These are phyloP conservation scores for Acanthamoeba healyi DNA, from an alignment of 208 protist genomes.

Conservation along the genomic window DNA sequence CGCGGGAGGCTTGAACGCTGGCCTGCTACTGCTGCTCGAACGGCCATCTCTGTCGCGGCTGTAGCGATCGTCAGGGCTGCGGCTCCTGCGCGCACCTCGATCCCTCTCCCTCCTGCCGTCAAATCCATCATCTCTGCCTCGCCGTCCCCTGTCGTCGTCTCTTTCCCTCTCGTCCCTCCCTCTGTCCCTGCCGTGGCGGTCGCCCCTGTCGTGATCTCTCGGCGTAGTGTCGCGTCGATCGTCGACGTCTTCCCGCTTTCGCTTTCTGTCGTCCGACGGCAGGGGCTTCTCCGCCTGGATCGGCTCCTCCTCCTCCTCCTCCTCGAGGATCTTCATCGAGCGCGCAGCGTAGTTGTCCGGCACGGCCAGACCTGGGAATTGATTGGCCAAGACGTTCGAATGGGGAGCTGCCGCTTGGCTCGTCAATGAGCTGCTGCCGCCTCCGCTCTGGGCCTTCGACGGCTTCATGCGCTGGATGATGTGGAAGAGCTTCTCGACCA, in stretches of 20 bases:
- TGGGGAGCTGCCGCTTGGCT: neutral
- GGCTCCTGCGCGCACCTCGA: neutral
- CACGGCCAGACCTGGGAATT: constrained; percentile 84
- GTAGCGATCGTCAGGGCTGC: constrained; percentile 52
- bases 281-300: too few relatives aligned
- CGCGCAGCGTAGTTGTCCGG: constrained; percentile 66
- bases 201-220: neutral
- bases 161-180: neutral
- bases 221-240: neutral
- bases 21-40: too few relatives aligned
- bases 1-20: neutral
- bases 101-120: constrained; percentile 74
- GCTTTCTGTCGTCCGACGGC: constrained; percentile 4
- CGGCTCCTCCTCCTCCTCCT: constrained; percentile 3
- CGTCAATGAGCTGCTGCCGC: neutral
- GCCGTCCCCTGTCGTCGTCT: constrained; percentile 14
- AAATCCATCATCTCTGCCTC: constrained; percentile 56
- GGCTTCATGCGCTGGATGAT: constrained; percentile 89
- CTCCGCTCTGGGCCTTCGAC: constrained; percentile 74
- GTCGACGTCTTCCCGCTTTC: neutral
- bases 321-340: constrained; percentile 32
- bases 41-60: neutral
- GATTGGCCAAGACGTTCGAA: neutral
- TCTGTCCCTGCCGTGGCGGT: neutral
- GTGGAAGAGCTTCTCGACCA: constrained; percentile 83